Conservation (phyloP, 2,329 filamentous ascomycete genomes). For the Graphiopsis chlorocephala region DNA sequence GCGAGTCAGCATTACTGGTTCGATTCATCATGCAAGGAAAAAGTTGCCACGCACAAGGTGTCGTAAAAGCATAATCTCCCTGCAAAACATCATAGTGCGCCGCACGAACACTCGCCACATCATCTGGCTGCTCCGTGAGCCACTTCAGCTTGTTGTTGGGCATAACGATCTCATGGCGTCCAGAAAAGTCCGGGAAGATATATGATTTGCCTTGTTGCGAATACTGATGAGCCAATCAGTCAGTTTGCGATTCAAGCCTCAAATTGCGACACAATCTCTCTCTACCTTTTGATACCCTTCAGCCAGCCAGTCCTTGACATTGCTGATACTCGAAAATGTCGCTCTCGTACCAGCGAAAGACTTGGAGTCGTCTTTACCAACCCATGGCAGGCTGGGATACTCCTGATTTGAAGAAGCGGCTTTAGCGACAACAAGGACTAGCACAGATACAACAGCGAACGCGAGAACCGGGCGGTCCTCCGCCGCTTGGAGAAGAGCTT, state of each 20-base stretch:
- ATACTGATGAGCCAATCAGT: constrained; percentile 6
- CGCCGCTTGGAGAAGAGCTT: not conserved
- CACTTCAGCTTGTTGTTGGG: constrained; percentile 30
- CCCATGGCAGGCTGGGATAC: constrained; percentile 21
- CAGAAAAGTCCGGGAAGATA: constrained; percentile 24
- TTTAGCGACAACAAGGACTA: not conserved
- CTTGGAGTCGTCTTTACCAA: constrained; percentile 18
- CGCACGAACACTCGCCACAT: constrained; percentile 36
- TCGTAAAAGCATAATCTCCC: constrained; percentile 40
- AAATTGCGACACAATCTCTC: not conserved
- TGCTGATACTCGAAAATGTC: constrained; percentile 16
- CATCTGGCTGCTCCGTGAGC: constrained; percentile 45
- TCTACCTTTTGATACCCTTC: constrained; percentile 24
- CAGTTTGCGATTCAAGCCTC: not conserved
- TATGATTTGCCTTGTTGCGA: constrained; percentile 24
- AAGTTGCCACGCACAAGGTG: constrained; percentile 7
- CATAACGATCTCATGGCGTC: constrained; percentile 23
- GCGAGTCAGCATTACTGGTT: not conserved
- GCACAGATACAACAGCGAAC: not conserved
- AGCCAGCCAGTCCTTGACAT: constrained; percentile 18
- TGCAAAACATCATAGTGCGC: constrained; percentile 40
- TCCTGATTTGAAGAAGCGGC: not conserved
- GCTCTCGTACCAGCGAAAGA: constrained; percentile 19
- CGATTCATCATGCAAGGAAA: not conserved
- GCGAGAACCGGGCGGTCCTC: constrained; percentile 10